phyloP scores from a whole-genome alignment of 192 early-diverging fungal genomes.

The Entomortierella lignicola region DNA sequence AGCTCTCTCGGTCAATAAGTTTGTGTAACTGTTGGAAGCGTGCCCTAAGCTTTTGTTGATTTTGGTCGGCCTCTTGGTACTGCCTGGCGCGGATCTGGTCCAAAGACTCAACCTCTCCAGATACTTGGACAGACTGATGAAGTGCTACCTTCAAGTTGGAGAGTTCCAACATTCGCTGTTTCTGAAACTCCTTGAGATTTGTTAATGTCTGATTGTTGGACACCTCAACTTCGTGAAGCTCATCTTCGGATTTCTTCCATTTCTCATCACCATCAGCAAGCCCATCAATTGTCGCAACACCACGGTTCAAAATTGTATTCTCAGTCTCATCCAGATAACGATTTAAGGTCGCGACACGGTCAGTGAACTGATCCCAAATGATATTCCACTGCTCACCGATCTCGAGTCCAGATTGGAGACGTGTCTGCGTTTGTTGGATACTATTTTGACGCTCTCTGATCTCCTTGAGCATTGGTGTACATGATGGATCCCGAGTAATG shows the following conservation, averaged over 20 bases:
- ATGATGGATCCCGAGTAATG: conserved; percentile 30
- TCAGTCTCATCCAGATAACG: conserved; percentile 31
- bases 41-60: conserved; percentile 21
- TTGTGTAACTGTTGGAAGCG: conserved; percentile 25
- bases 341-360: conserved; percentile 23
- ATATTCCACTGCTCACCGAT: conserved; percentile 43
- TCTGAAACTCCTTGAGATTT: conserved; percentile 36
- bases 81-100: conserved; percentile 36
- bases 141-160: conserved; percentile 30
- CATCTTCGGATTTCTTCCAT: conserved; percentile 51
- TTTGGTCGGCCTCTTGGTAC: conserved; percentile 42
- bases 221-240: conserved; percentile 33
- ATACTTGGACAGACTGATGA: conserved; percentile 33
- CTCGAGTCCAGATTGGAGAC: conserved; percentile 31
- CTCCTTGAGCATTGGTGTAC: conserved; percentile 25
- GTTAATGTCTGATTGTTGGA: conserved; percentile 24
- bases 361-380: conserved; percentile 49
- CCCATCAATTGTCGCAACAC: conserved; percentile 27
- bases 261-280: conserved; percentile 43
- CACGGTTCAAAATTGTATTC: conserved; percentile 28
- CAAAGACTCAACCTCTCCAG: conserved; percentile 35
- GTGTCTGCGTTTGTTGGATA: conserved; percentile 17
- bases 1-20: conserved; percentile 24
- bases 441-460: conserved; percentile 17
- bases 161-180: conserved; percentile 36